Evolutionary conservation across 371 early-diverging fungal genomes (phyloP), one percentile per base, ranked within the genome.

Genomic region (Blastocladiella emersonii): DNA sequence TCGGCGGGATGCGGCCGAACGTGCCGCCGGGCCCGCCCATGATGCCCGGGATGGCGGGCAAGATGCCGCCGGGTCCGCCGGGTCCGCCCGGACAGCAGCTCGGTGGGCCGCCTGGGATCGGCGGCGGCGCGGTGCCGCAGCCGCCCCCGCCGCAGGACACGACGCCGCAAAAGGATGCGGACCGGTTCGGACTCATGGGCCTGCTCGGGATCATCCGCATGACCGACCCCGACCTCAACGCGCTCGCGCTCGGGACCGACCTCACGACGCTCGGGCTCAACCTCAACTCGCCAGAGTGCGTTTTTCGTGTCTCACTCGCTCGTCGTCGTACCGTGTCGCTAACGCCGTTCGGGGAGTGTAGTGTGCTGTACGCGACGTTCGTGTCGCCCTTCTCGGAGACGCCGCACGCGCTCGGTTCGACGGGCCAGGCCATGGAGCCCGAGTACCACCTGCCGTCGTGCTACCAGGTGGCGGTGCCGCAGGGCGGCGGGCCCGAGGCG

Each of bases 351-450:
- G 13, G 30, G 57, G 30, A 32, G 44, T 56, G 21, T 67, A 83
- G 84, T 49, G 73, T 83, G 13, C 75, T 93, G 61, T 87, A 88
- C 65, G 77, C 91, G 56, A 83, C 87, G 37, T 87, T 93, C 71
- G 82, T 84, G 62, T 85, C 90, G 41, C 91, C 91, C 43, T 92
- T 89, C 82, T 72, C 88, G 35, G 88, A 89, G 12, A 30, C 48
- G 13, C 75, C 75, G 21, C 61, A 66, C 56, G 69, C 74, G 32
- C 51, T 51, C 30, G 12, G 19, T 17, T 76, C 78, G 56, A 75
- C 78, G 63, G 72, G 71, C 1, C 69, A 74, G 64, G 66, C 78
- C 61, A 77, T 84, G 19, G 89, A 90, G 57, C 89, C 89, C 19
- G 85, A 83, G 34, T 91, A 84, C 66, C 75, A 78, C 63, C 75